Evolutionary conservation across 1,284 basidiomycete species (phyloP), one percentile per base, ranked within the genome.

Genomic region (Ustilago crameri): DNA sequence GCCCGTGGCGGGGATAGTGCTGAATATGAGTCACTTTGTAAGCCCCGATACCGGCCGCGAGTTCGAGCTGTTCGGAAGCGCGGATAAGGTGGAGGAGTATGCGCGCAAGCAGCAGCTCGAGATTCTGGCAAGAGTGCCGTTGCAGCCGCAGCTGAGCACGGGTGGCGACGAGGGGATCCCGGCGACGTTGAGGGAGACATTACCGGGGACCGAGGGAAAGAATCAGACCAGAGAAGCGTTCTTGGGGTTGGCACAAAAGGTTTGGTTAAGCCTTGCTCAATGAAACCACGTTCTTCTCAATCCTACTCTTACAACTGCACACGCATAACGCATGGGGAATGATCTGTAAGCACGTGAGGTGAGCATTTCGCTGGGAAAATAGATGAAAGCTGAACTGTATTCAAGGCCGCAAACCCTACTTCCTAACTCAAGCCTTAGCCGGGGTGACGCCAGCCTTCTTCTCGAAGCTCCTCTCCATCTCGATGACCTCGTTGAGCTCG

Each of bases 1-100:
- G 1, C 95, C 95, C 0, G 91, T 97, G 58, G 88, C 90, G 2
- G 95, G 95, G 1, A 86, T 95, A 3, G 85, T 98, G 0, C 88
- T 98, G 50, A 98, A 98, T 82, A 92, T 96, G 86, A 89, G 93
- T 0, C 89, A 93, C 83, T 97, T 91, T 82, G 86, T 90, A n/a
- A 95, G 93, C 76, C 87, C 91, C 0, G 88, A 88, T 5, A 96
- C 93, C 76, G 85, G 87, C 1, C 87, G 87, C 0, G 86, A 86
- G 0, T 92, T 94, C 70, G 86, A 91, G 74, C 86, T 97, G 12
- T 98, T 94, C 71, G 95, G 95, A 42, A 85, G 88, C 9, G 86
- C 91, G 0, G 86, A 87, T 9, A 84, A 86, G 14, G 95, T 96
- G 84, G 87, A 87, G 22, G 81, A 85, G 7, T 88, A 90, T 0